Evolutionary conservation across 2,329 filamentous ascomycete species (phyloP).

Genomic region (Alternaria brassicicola): DNA sequence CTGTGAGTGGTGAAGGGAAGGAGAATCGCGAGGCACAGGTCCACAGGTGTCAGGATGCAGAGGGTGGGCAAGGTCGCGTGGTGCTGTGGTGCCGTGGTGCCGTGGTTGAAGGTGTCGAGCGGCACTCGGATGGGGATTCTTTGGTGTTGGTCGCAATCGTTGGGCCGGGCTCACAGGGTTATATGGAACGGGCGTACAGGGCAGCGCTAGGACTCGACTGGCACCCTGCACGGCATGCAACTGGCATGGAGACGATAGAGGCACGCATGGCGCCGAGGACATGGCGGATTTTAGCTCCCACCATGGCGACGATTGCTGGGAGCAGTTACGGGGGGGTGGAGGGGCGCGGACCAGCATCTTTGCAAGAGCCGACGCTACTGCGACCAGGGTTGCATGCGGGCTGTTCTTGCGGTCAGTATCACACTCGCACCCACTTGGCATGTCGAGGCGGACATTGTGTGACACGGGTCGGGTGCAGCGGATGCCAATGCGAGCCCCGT

Average conservation of each 20-base stretch:
- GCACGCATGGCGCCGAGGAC: conserved; percentile 20
- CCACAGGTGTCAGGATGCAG: conserved; percentile 28
- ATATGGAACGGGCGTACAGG: conserved; percentile 19
- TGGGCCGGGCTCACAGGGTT: conserved; percentile 25
- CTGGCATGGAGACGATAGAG: conserved; percentile 6
- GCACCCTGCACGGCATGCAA: conserved; percentile 8
- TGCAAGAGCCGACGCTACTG: conserved; percentile 21
- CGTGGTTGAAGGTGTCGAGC: conserved; percentile 13
- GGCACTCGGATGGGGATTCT: conserved; percentile 12
- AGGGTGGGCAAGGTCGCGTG: conserved; percentile 31
- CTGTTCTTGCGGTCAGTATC: conserved; percentile 25
- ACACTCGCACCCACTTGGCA: conserved; percentile 9
- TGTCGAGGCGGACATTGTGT: conserved; percentile 9
- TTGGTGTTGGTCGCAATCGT: conserved; percentile 23
- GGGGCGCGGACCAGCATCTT: conserved; percentile 18
- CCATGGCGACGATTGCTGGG: conserved; percentile 10
- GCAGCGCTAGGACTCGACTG: conserved; percentile 19
- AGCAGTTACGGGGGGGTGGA: conserved; percentile 29
- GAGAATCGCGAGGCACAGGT: conserved; percentile 24
- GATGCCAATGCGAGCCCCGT: neutral
- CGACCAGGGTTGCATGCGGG: conserved; percentile 11
- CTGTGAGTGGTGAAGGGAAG: conserved; percentile 36
- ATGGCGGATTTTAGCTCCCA: conserved; percentile 35
- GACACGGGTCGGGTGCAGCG: neutral
- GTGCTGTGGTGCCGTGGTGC: conserved; percentile 22